Evolutionary conservation across 805 yeast species (phyloP).

Genomic region (Hanseniaspora mollemarum): DNA sequence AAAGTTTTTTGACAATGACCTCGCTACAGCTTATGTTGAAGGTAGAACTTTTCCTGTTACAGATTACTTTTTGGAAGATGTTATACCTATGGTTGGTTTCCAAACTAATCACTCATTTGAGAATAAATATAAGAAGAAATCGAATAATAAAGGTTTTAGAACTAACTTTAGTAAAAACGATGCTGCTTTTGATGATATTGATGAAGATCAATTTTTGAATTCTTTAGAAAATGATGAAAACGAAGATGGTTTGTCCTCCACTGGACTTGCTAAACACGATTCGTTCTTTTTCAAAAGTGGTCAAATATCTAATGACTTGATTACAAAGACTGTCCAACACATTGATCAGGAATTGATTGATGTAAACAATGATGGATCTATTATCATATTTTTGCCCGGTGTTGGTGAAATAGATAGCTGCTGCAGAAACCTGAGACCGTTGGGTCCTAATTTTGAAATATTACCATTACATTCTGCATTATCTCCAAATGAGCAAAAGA

Average conservation of each 20-base stretch:
- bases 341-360: conserved; percentile 40
- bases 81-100: conserved; percentile 49
- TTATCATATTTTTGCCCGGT: conserved; percentile 81
- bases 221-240: conserved; percentile 17
- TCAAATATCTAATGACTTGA: conserved; percentile 61
- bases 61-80: conserved; percentile 60
- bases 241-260: not conserved
- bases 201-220: conserved; percentile 18
- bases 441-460: conserved; percentile 29
- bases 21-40: conserved; percentile 68
- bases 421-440: conserved; percentile 23
- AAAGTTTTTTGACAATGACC: conserved; percentile 45
- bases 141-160: not conserved
- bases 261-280: conserved; percentile 45
- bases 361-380: conserved; percentile 50
- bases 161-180: conserved; percentile 8
- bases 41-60: conserved; percentile 90
- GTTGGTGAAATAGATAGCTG: conserved; percentile 72
- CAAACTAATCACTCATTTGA: conserved; percentile 30
- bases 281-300: conserved; percentile 57
- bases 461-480: conserved; percentile 85
- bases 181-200: conserved; percentile 11
- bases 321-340: conserved; percentile 43
- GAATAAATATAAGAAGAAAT: conserved; percentile 17
- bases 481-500: conserved; percentile 67